Evolutionary conservation across 371 early-diverging fungal genomes (phyloP), one percentile per base, ranked within the genome.

Genomic region (Mucor lusitanicus): DNA sequence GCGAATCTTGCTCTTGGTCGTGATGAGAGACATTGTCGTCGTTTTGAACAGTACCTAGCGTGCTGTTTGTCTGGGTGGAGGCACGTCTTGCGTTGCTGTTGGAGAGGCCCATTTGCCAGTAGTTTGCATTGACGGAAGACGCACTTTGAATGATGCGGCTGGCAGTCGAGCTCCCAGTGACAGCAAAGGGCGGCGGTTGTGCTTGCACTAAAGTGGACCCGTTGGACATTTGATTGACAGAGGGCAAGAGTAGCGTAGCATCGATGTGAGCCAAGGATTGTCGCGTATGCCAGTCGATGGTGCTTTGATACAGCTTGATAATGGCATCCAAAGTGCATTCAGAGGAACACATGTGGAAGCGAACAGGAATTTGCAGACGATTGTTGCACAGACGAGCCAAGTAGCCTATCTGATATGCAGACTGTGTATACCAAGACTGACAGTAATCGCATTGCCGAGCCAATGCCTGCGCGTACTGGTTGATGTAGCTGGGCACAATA

Each of bases 371-470:
- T 4, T 67, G 64, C 1, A 70, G 13, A 6, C 75, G 68, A 28
- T 70, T 67, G 23, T 73, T 67, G 25, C 79, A 73, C n/a, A 81
- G 32, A 0, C 75, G 40, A 7, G 73, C 63, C 2, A 74, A 46
- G 53, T 74, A 75, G 1, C 74, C 82, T 13, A 81, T 61, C 40
- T 81, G 70, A 28, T 70, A 59, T 12, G 28, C 55, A 5, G 73
- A 74, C 1, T 67, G 23, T 3, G 61, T 74, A 56, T 69, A 75
- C 77, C 79, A 79, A 3, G 54, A 28, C 2, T 61, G 44, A 28
- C 82, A 81, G 25, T 42, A 58, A 59, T 79, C 82, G 39, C 82
- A 81, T 57, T 78, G 81, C 5, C 58, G 30, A 11, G 72, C 69
- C n/a, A 54, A 30, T 5, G 25, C 32, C 1, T 59, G 11, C 2